phyloP scores from a whole-genome alignment of 1,284 basidiomycete species.

The Hymenochaete sp. region DNA sequence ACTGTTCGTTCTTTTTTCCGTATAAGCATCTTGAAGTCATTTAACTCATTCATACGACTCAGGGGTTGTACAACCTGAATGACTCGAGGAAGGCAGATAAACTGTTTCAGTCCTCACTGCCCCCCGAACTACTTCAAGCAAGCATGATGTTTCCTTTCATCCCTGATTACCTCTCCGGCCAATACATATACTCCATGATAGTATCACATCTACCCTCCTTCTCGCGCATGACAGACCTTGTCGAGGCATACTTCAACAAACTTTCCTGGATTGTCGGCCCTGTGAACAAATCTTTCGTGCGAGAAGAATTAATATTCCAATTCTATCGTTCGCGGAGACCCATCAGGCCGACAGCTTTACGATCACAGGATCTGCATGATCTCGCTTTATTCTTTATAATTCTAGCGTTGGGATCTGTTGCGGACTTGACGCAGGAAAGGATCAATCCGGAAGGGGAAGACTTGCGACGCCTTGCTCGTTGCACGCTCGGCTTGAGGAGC shows the following conservation, averaged over 20 bases:
- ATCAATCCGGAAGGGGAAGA: conserved; percentile 22
- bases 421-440: conserved; percentile 21
- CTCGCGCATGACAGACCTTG: conserved; percentile 18
- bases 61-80: no score
- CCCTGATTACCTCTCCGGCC: conserved; percentile 2
- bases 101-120: conserved; percentile 4
- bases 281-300: conserved; percentile 8
- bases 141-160: conserved; percentile 16
- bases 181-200: no score
- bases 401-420: conserved; percentile 16
- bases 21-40: no score
- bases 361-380: conserved; percentile 12
- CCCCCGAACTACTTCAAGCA: conserved; percentile 13
- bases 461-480: conserved; percentile 21
- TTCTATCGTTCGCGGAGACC: conserved; percentile 7
- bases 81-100: no score
- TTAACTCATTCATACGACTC: not conserved
- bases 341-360: not conserved
- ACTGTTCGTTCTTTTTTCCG: conserved; percentile 1
- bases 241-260: conserved; percentile 20
- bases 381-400: conserved; percentile 18
- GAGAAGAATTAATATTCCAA: conserved; percentile 3
- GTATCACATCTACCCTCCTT: conserved; percentile 13
- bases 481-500: conserved; percentile 18
- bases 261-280: conserved; percentile 17